These are phyloP conservation scores for Crassisporium funariophilum DNA, from an alignment of 768 basidiomycete species.

Conservation along the genomic window DNA sequence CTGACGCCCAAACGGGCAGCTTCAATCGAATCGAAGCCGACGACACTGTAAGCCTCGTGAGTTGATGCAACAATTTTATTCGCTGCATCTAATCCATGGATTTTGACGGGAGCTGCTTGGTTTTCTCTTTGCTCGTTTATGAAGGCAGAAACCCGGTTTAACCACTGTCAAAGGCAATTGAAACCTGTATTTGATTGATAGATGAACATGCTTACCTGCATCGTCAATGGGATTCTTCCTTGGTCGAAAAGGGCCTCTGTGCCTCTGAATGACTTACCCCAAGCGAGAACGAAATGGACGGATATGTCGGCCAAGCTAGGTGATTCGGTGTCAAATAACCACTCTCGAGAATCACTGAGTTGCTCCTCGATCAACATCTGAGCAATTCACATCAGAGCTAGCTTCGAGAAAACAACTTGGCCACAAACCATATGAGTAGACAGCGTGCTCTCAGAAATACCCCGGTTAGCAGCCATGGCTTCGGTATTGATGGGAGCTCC, in stretches of 20 bases:
- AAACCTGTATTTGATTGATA: neutral
- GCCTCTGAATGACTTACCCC: slow-evolving; percentile 41
- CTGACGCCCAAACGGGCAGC: slow-evolving; percentile 43
- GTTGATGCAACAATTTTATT: slow-evolving; percentile 38
- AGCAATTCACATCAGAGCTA: neutral
- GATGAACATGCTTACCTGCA: slow-evolving; percentile 35
- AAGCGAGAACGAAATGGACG: slow-evolving; percentile 49
- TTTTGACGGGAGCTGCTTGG: slow-evolving; percentile 21
- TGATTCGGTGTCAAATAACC: slow-evolving; percentile 55
- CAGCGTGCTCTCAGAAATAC: slow-evolving; percentile 38
- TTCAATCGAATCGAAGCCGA: slow-evolving; percentile 51
- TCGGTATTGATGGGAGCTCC: slow-evolving; percentile 41
- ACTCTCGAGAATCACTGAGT: slow-evolving; percentile 54
- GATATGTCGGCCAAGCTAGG: slow-evolving; percentile 57
- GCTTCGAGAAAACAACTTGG: neutral
- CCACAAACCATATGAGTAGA: slow-evolving; percentile 49
- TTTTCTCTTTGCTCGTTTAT: slow-evolving; percentile 32
- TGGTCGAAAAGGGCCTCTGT: slow-evolving; percentile 40
- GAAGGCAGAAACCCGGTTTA: slow-evolving; percentile 39
- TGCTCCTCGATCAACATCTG: slow-evolving; percentile 42
- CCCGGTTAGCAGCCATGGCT: slow-evolving; percentile 33
- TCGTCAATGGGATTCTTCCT: slow-evolving; percentile 37
- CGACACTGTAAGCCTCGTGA: slow-evolving; percentile 36
- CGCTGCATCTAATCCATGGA: slow-evolving; percentile 47
- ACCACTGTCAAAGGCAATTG: slow-evolving; percentile 41